A percentile compares a stretch with the other conserved stretches of the same genome.
Evolutionary conservation across 148 eudicot genomes (phyloP).

Genomic region (Amaranthus cruentus): DNA sequence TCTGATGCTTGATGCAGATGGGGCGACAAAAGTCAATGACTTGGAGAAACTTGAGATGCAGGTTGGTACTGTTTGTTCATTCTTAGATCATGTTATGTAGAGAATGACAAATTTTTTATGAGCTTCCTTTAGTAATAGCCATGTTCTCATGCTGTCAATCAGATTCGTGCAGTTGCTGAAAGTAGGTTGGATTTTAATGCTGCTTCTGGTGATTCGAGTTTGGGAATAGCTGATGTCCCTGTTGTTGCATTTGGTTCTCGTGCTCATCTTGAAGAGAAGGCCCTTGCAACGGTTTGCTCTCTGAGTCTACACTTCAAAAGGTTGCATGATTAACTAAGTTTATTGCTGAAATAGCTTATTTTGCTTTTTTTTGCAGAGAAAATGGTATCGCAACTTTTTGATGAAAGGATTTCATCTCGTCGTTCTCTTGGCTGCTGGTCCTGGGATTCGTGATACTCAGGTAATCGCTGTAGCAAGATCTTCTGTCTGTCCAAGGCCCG

Average conservation of each 20-base stretch:
- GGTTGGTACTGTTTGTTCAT: slow-evolving; percentile 41
- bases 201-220: slow-evolving; percentile 30
- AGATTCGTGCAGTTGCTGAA: slow-evolving; percentile 73
- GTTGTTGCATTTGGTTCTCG: slow-evolving; percentile 79
- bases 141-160: slow-evolving; percentile 21
- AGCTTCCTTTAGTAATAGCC: neutral
- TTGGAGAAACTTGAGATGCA: slow-evolving; percentile 89
- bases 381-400: slow-evolving; percentile 96
- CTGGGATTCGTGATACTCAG: slow-evolving; percentile 98
- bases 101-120: neutral
- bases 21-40: slow-evolving; percentile 91
- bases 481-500: neutral
- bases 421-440: slow-evolving; percentile 91
- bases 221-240: slow-evolving; percentile 44
- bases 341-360: slow-evolving; percentile 8
- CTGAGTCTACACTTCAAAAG: neutral
- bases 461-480: slow-evolving; percentile 24
- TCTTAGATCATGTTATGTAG: neutral
- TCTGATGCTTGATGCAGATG: slow-evolving; percentile 99
- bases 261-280: slow-evolving; percentile 83
- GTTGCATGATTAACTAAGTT: neutral
- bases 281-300: slow-evolving; percentile 60
- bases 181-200: slow-evolving; percentile 32
- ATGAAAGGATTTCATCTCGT: slow-evolving; percentile 98
- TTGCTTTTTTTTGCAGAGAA: slow-evolving; percentile 54